Evolutionary conservation across 2,329 filamentous ascomycete genomes (phyloP), one percentile per base, ranked within the genome.

Genomic region (Botryotinia narcissicola): DNA sequence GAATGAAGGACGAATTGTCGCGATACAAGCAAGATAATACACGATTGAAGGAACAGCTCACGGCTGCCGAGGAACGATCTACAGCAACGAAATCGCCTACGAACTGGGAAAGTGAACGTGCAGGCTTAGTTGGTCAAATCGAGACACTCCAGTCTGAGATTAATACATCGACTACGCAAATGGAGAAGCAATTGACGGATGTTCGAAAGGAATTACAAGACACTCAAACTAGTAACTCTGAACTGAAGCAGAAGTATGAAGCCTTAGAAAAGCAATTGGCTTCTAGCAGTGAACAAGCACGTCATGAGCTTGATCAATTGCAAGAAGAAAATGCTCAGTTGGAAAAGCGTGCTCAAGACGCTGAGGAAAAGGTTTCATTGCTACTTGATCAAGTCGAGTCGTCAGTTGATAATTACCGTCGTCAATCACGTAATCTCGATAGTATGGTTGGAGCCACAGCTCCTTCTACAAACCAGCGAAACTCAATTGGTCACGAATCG

Each of bases 1-100:
- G 97, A 82, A 95, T 99, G 87, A 98, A 98, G 85, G 94, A 98
- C 80, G 96, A 99, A 83, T 87, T 99, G n/a, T 87, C 92, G 72
- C 93, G 94, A 73, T 96, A 97, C 84, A 98, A 98, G 87, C 84
- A 90, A 20, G 92, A 96, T 75, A 98, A 98, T 80, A 85, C 87
- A 29, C 92, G 92, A 74, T 86, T 99, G 59, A 95, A 96, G 82
- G 88, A 90, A 64, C 94, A 98, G 79, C 85, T 98, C n/a, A 88
- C 92, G 54, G 86, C 88, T 71, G 85, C 90, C 71, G 91, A 89
- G 81, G 89, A 87, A 77, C 87, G 82, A 77, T 79, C 84, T 54
- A 82, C 85, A 68, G 82, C 80, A 51, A 80, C 78, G 72, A 82
- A 79, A n/a, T 83, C 85, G 54, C 84, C 84, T 20, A 84, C 88